Evolutionary conservation across 2,329 filamentous ascomycete genomes (phyloP), one percentile per base, ranked within the genome.

Genomic region (Cryphonectria radicalis): DNA sequence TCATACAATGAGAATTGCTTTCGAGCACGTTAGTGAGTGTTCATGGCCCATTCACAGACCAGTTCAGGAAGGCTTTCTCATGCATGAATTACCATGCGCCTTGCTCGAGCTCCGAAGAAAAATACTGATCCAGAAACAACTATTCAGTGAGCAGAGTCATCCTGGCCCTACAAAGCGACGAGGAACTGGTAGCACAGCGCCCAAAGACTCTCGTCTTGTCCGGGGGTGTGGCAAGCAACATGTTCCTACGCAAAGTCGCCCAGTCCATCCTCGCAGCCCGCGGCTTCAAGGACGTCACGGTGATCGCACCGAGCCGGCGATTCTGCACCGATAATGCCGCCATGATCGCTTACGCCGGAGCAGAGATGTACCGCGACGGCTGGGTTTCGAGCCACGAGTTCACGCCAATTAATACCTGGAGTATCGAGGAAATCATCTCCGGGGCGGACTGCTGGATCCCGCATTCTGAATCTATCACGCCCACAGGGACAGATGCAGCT

Each of bases 261-360:
- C 81, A 84, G 46, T 73, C 79, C 8, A 83, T 84, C 62, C 79
- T 98, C 59, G 87, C 91, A 74, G 87, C 84, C n/a, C 87, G 92
- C 60, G 93, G 93, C 0, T 91, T 89, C 77, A 77, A 78, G 0
- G 76, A 89, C 74, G 79, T 97, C 40, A 76, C 85, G 14, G 80
- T 98, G 10, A 81, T 91, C 42, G 92, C 92, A 69, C 95, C 96
- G n/a, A 94, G 94, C 3, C 81, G 88, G 13, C 84, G 86, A 59
- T 85, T 95, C 68, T 98, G 96, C 78, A 98, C 94, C 0, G 96
- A 99, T 78, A 98, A 99, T 80, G 96, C 96, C 17, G 93, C 94
- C 64, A 99, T 99, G 96, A 95, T 98, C 79, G 95, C 92, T 1
- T 98, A 96, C 95, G 86, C 95, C 0, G 96, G 92, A 0, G 87